These are phyloP conservation scores for Achaetomium macrosporum DNA, from an alignment of 2,329 filamentous ascomycete genomes.

Conservation along the genomic window DNA sequence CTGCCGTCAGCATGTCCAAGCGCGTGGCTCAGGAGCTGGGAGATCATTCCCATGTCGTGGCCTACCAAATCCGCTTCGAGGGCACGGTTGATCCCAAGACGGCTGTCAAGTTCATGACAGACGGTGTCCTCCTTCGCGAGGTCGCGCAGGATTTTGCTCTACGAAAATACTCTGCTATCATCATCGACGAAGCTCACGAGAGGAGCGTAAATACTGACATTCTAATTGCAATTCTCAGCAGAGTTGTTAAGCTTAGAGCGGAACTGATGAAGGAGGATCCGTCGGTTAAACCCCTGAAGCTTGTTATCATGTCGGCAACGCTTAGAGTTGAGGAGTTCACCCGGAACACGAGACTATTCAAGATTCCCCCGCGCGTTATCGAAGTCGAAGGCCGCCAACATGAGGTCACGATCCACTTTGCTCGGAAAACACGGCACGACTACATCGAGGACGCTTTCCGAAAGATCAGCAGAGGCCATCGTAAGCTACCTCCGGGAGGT, in stretches of 20 bases:
- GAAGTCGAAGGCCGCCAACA: conserved; percentile 90
- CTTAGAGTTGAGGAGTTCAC: conserved; percentile 86
- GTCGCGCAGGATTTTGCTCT: conserved; percentile 84
- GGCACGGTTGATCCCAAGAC: conserved; percentile 74
- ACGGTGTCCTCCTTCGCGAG: conserved; percentile 89
- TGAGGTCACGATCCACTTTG: conserved; percentile 83
- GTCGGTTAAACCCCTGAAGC: conserved; percentile 71
- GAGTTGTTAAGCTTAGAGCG: conserved; percentile 78
- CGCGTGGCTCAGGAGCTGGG: conserved; percentile 84
- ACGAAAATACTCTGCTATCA: conserved; percentile 83
- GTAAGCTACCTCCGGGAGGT: conserved; percentile 81
- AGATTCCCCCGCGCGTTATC: conserved; percentile 71
- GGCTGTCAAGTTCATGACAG: conserved; percentile 97
- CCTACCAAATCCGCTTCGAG: conserved; percentile 94
- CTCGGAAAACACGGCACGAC: conserved; percentile 73
- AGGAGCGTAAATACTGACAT: conserved; percentile 97
- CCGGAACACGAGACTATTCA: conserved; percentile 74
- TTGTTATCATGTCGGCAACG: conserved; percentile 98
- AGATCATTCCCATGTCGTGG: conserved; percentile 67
- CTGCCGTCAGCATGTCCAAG: conserved; percentile 93
- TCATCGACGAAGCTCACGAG: conserved; percentile 97
- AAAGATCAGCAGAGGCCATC: conserved; percentile 82
- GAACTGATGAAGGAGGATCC: conserved; percentile 68
- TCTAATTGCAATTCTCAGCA: conserved; percentile 91
- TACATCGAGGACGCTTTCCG: conserved; percentile 86